Evolutionary conservation across 495 filamentous ascomycete species (phyloP).

Genomic region (Baudoinia panamericana): DNA sequence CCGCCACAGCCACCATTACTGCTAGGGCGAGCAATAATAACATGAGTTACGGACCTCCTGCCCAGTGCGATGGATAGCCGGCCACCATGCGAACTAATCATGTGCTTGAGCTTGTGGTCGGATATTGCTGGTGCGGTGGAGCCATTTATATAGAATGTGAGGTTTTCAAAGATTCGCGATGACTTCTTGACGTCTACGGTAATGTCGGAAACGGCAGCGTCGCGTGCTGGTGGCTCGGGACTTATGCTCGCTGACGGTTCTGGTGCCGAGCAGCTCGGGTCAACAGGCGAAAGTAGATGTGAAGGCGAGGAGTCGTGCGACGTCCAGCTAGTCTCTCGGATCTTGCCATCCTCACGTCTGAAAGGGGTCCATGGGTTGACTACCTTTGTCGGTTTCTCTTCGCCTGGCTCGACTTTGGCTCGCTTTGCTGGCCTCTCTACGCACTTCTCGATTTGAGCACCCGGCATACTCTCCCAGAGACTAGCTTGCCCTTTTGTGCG

Average conservation of each 20-base stretch:
- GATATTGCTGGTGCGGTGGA: constrained; percentile 68
- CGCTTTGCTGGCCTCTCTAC: constrained; percentile 20
- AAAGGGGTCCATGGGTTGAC: constrained; percentile 15
- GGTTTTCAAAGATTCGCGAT: constrained; percentile 46
- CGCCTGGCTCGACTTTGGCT: constrained; percentile 29
- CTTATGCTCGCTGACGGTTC: too few relatives aligned
- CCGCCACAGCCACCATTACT: constrained; percentile 48
- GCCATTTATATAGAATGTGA: constrained; percentile 78
- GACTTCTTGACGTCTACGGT: background rate
- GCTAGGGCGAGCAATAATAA: constrained; percentile 57
- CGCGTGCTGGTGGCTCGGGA: too few relatives aligned
- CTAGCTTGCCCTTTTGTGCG: constrained; percentile 35
- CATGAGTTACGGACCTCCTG: constrained; percentile 67
- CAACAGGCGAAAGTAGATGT: constrained; percentile 11
- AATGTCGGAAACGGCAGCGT: background rate
- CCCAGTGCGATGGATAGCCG: constrained; percentile 52
- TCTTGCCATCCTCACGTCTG: constrained; percentile 12
- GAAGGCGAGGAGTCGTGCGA: constrained; percentile 14
- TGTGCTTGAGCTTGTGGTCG: constrained; percentile 72
- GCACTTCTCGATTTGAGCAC: constrained; percentile 25
- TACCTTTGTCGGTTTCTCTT: constrained; percentile 7
- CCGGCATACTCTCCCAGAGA: constrained; percentile 25
- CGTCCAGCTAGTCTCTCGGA: constrained; percentile 18
- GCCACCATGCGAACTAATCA: constrained; percentile 63
- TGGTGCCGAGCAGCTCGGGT: background rate